Evolutionary conservation across 2,329 filamentous ascomycete genomes (phyloP).

Genomic region (Neopestalotiopsis sp.): DNA sequence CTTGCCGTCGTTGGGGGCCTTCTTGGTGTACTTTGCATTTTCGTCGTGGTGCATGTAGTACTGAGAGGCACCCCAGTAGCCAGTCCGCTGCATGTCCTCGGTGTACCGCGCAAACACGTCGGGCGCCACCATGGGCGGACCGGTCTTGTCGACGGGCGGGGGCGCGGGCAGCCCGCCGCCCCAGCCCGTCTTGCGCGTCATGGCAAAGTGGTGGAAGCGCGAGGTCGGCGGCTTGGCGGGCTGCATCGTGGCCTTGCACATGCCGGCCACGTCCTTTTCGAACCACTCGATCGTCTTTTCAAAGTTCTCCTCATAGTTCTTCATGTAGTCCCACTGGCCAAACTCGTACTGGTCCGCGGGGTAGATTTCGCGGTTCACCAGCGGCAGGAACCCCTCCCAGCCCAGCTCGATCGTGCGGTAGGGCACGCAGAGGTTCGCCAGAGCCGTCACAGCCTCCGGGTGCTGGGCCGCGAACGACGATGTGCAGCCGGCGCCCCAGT

Average conservation of each 20-base stretch:
- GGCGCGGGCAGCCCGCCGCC: conserved; percentile 16
- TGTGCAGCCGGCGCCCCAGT: conserved; percentile 43
- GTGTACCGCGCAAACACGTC: neutral
- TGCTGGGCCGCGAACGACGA: conserved; percentile 35
- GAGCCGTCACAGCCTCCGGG: conserved; percentile 32
- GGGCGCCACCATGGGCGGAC: neutral
- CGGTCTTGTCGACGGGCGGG: conserved; percentile 21
- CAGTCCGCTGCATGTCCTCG: neutral
- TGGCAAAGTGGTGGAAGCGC: conserved; percentile 31
- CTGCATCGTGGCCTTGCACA: conserved; percentile 22
- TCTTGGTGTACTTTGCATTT: conserved; percentile 44
- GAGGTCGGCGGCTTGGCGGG: conserved; percentile 7
- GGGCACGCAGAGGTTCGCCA: conserved; percentile 42
- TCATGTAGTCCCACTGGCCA: conserved; percentile 39
- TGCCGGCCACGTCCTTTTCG: conserved; percentile 24
- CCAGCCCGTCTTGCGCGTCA: conserved; percentile 25
- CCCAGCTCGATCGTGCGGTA: conserved; percentile 48
- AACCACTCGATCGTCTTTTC: conserved; percentile 28
- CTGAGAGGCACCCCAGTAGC: conserved; percentile 26
- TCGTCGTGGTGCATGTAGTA: conserved; percentile 48
- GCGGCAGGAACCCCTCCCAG: conserved; percentile 37
- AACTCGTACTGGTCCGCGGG: conserved; percentile 46
- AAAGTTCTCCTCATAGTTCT: conserved; percentile 33
- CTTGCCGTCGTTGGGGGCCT: conserved; percentile 32
- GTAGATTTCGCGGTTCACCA: conserved; percentile 47